Conservation (phyloP, 129 eudicot genomes). For the Flaveria linearis region DNA sequence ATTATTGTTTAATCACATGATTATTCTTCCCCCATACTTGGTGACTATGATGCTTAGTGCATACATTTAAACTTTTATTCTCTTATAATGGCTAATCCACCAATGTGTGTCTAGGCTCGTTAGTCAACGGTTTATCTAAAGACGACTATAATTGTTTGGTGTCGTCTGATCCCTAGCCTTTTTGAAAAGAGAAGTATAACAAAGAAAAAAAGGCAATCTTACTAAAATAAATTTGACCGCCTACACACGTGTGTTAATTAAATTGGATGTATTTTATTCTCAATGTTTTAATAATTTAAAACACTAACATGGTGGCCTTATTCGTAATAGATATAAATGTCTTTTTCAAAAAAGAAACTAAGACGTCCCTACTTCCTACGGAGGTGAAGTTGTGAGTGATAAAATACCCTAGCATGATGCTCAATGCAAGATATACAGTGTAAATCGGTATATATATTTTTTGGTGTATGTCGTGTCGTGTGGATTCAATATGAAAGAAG, state of each 20-base stretch:
- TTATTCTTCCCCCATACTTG: slow-evolving; percentile 23
- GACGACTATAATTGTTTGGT: not conserved
- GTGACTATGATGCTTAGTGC: slow-evolving; percentile 27
- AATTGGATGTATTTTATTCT: not conserved
- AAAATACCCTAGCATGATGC: not conserved
- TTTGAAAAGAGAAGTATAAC: not conserved
- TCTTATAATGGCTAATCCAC: slow-evolving; percentile 8
- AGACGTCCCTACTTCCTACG: not conserved
- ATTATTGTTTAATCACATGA: slow-evolving; percentile 23
- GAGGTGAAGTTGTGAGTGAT: not conserved
- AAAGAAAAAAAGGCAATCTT: not conserved
- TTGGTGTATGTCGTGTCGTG: not conserved
- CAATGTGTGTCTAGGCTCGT: not conserved
- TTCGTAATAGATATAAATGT: not conserved
- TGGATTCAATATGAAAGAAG: not conserved
- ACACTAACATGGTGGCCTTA: not conserved
- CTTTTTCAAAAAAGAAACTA: not conserved
- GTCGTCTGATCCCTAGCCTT: not conserved
- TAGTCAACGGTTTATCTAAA: not conserved
- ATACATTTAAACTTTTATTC: slow-evolving; percentile 27
- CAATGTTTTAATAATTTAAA: not conserved
- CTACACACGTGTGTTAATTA: not conserved
- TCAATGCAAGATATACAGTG: not conserved
- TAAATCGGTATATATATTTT: not conserved
- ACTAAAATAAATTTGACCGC: not conserved